A percentile compares a stretch with the other conserved stretches of the same genome.
Evolutionary conservation across 495 filamentous ascomycete genomes (phyloP).

Genomic region (Clohesyomyces aquaticus): DNA sequence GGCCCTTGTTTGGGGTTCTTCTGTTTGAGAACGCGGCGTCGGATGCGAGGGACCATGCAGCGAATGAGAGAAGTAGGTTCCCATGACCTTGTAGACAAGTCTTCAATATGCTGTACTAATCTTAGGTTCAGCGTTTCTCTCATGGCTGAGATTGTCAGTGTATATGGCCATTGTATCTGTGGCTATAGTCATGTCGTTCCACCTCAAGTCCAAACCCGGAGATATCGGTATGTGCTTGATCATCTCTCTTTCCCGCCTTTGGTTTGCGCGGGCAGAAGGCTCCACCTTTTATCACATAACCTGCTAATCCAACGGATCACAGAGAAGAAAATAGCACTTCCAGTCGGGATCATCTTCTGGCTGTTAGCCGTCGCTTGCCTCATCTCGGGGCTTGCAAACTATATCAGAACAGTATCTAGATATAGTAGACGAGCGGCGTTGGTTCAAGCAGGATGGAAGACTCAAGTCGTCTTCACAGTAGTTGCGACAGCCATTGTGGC

Average conservation of each 20-base stretch:
- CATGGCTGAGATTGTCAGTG: constrained; percentile 87
- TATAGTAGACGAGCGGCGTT: constrained; percentile 78
- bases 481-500: constrained; percentile 80
- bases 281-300: neutral
- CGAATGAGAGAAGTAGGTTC: constrained; percentile 71
- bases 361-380: constrained; percentile 74
- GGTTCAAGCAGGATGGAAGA: constrained; percentile 94
- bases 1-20: constrained; percentile 74
- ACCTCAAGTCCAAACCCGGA: constrained; percentile 75
- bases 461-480: constrained; percentile 77
- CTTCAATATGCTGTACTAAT: constrained; percentile 10
- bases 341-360: constrained; percentile 90
- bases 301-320: neutral
- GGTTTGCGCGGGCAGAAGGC: neutral
- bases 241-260: neutral
- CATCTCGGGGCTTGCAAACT: constrained; percentile 78
- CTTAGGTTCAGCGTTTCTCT: constrained; percentile 70
- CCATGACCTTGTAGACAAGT: neutral
- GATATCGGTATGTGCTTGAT: constrained; percentile 45
- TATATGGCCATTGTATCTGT: constrained; percentile 89
- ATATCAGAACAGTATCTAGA: constrained; percentile 82
- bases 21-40: constrained; percentile 87
- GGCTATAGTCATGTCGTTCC: constrained; percentile 91
- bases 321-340: constrained; percentile 77
- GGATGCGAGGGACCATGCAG: constrained; percentile 85